Percentiles rank a stretch among this genome's conserved stretches.
Evolutionary conservation across 805 yeast species (phyloP).

Genomic region (Cyberlindnera maclurae): DNA sequence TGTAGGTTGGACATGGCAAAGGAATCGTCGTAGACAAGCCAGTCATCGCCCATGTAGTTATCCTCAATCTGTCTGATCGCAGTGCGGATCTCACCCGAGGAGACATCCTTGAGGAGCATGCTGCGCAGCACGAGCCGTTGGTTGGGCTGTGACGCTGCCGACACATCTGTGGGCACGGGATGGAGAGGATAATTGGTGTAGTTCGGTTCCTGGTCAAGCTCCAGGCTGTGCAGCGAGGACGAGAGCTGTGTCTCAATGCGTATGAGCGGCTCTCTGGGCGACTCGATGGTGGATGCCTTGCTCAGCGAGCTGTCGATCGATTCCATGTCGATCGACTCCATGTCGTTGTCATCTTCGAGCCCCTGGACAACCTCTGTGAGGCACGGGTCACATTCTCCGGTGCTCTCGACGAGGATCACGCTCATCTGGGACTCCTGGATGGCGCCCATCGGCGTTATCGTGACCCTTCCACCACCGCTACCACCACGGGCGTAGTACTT

Average conservation of each 20-base stretch:
- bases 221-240: slow-evolving; percentile 4
- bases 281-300: slow-evolving; percentile 3
- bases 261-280: slow-evolving; percentile 2
- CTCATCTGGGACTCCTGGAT: slow-evolving; percentile 9
- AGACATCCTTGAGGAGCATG: slow-evolving; percentile 16
- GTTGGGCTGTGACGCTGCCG: slow-evolving; percentile 5
- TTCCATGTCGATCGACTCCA: not conserved
- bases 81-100: slow-evolving; percentile 15
- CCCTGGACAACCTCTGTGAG: no score
- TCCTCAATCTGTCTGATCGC: slow-evolving; percentile 22
- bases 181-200: slow-evolving; percentile 7
- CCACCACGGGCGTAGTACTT: slow-evolving; percentile 9
- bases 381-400: not conserved
- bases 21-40: slow-evolving; percentile 33
- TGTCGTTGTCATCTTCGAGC: not conserved
- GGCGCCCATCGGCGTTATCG: slow-evolving; percentile 13
- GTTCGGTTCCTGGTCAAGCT: slow-evolving; percentile 3
- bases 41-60: slow-evolving; percentile 27
- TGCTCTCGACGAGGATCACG: slow-evolving; percentile 8
- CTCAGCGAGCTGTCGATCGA: not conserved
- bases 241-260: slow-evolving; percentile 7
- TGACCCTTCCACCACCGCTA: slow-evolving; percentile 2
- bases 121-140: slow-evolving; percentile 15
- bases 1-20: slow-evolving; percentile 32
- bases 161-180: slow-evolving; percentile 14